Conservation (phyloP, 768 basidiomycete genomes). For the Lactarius hatsudake region DNA sequence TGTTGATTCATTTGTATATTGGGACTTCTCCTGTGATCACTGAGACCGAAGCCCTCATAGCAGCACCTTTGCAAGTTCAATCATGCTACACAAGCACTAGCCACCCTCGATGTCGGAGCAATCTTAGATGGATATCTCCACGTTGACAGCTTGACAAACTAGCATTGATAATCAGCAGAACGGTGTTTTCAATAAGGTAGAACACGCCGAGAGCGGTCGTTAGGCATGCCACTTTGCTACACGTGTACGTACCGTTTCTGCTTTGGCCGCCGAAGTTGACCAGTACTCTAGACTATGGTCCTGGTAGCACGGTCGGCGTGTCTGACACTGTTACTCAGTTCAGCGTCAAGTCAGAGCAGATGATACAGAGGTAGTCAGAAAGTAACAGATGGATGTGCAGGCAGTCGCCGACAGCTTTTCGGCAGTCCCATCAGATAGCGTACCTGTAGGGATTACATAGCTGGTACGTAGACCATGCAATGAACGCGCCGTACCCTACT, state of each 20-base stretch:
- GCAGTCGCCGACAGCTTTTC: conserved; percentile 45
- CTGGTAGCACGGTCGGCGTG: conserved; percentile 10
- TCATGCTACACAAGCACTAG: conserved; percentile 3
- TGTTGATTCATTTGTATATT: background rate
- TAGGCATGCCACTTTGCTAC: conserved; percentile 51
- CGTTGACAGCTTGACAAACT: background rate
- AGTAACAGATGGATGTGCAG: conserved; percentile 53
- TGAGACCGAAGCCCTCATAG: conserved; percentile 25
- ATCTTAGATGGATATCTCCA: no score
- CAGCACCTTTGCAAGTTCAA: conserved; percentile 13
- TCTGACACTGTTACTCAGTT: conserved; percentile 33
- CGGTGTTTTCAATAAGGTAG: conserved; percentile 29
- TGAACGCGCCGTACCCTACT: conserved; percentile 6
- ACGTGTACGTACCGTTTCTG: conserved; percentile 38
- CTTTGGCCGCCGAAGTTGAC: background rate
- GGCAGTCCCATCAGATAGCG: conserved; percentile 11
- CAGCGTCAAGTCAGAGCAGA: conserved; percentile 33
- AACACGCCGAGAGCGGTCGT: conserved; percentile 41
- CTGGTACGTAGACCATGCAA: conserved; percentile 10
- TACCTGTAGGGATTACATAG: background rate
- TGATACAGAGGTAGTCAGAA: conserved; percentile 51
- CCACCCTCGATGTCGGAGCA: conserved; percentile 16
- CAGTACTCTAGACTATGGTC: conserved; percentile 11
- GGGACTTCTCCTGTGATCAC: conserved; percentile 19
- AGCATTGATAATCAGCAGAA: background rate